These are phyloP conservation scores for Monascus ruber DNA, from an alignment of 2,329 filamentous ascomycete genomes.

Conservation along the genomic window DNA sequence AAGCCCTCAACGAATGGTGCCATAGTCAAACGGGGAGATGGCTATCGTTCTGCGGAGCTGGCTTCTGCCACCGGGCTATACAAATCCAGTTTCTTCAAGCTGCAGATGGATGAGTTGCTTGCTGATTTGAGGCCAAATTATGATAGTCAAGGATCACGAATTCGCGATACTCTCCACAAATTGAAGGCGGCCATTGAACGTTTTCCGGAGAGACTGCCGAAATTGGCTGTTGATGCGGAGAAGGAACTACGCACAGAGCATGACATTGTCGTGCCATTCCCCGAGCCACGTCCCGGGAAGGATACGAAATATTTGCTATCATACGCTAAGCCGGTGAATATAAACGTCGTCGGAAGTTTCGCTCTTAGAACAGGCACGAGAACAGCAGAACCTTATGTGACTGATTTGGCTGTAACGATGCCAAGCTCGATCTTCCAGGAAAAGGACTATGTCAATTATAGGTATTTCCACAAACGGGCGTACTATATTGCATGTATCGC, in stretches of 20 bases:
- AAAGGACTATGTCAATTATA: conserved; percentile 85
- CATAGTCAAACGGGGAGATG: conserved; percentile 9
- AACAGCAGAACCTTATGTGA: conserved; percentile 39
- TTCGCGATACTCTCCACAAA: conserved; percentile 43
- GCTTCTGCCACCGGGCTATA: conserved; percentile 41
- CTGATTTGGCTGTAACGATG: conserved; percentile 85
- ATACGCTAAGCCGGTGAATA: conserved; percentile 61
- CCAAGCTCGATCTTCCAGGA: conserved; percentile 71
- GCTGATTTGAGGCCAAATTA: conserved; percentile 47
- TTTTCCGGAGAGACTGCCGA: conserved; percentile 40
- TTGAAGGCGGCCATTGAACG: conserved; percentile 48
- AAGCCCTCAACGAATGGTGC: conserved; percentile 7
- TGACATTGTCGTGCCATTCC: conserved; percentile 68
- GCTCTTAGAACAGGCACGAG: conserved; percentile 63
- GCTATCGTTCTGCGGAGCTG: conserved; percentile 21
- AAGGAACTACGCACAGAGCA: conserved; percentile 55
- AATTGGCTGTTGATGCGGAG: conserved; percentile 53
- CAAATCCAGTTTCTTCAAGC: conserved; percentile 56
- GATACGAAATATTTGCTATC: conserved; percentile 73
- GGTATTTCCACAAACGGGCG: conserved; percentile 89
- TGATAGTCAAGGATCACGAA: conserved; percentile 42
- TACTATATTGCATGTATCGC: conserved; percentile 82
- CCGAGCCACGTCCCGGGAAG: conserved; percentile 62
- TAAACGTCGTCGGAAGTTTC: conserved; percentile 87
- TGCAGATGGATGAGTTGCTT: conserved; percentile 55